phyloP scores from a whole-genome alignment of 2,329 filamentous ascomycete genomes.

The Cyclaneusma minus region DNA sequence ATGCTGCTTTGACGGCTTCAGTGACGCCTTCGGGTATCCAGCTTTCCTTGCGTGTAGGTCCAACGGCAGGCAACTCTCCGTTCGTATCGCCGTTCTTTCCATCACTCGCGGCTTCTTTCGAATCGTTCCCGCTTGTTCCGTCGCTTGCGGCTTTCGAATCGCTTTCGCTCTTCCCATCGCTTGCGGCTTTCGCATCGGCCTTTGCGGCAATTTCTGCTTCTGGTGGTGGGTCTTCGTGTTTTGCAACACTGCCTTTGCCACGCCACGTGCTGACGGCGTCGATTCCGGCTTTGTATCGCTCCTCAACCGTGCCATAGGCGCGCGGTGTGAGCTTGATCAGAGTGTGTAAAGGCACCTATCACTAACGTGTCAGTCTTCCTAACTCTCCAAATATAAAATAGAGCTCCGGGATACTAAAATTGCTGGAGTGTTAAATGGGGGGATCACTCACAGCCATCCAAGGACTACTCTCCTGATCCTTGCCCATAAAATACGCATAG shows the following conservation, averaged over 20 bases:
- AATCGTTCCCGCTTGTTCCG: too few species aligned
- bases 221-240: constrained; percentile 52
- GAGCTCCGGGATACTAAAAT: not conserved
- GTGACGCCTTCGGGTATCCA: too few species aligned
- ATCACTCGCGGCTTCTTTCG: too few species aligned
- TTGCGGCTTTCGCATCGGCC: not conserved
- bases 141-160: too few species aligned
- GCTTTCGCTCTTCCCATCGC: too few species aligned
- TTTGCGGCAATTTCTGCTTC: constrained; percentile 6
- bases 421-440: not conserved
- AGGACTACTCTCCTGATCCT: constrained; percentile 78
- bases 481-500: constrained; percentile 98
- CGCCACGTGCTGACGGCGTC: constrained; percentile 94
- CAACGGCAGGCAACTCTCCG: too few species aligned
- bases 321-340: constrained; percentile 92
- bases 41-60: too few species aligned
- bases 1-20: too few species aligned
- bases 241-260: constrained; percentile 82
- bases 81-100: too few species aligned
- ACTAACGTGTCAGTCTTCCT: not conserved
- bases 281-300: constrained; percentile 78
- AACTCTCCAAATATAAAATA: not conserved
- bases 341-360: constrained; percentile 81
- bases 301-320: constrained; percentile 85
- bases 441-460: constrained; percentile 54